phyloP scores from a whole-genome alignment of 495 filamentous ascomycete genomes.

The Apiosordaria backusii region DNA sequence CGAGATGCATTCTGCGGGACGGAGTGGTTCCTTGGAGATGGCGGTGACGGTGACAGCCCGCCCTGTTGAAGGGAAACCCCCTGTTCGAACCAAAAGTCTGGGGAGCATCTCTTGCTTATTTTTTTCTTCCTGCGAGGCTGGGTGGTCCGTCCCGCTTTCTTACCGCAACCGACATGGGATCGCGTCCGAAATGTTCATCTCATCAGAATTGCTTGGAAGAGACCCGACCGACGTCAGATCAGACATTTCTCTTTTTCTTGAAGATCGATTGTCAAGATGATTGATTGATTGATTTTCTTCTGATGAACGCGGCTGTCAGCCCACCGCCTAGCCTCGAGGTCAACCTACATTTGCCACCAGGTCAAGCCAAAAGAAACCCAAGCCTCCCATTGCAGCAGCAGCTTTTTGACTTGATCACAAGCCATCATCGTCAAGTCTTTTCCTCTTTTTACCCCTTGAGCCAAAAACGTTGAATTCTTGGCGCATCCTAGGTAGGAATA shows the following conservation, averaged over 20 bases:
- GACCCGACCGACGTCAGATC: neutral
- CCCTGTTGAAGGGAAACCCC: neutral
- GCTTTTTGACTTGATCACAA: neutral
- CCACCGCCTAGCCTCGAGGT: neutral
- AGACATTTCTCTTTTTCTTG: neutral
- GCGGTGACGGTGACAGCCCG: constrained; percentile 1
- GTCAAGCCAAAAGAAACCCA: constrained; percentile 1
- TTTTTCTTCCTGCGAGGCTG: neutral
- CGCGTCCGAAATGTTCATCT: neutral
- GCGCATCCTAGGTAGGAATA: neutral
- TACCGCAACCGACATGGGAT: no score
- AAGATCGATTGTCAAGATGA: neutral
- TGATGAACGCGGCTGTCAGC: neutral
- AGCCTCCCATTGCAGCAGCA: neutral
- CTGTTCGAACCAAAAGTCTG: constrained; percentile 3
- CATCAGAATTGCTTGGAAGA: neutral
- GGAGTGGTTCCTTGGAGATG: neutral
- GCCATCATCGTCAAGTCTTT: neutral
- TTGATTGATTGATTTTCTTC: neutral
- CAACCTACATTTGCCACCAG: neutral
- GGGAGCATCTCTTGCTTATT: neutral
- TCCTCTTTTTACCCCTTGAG: neutral
- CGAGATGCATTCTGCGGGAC: neutral
- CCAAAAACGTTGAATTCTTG: neutral
- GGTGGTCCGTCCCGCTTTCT: neutral